Evolutionary conservation across 2,329 filamentous ascomycete genomes (phyloP).

Genomic region (Colletotrichum lupini): DNA sequence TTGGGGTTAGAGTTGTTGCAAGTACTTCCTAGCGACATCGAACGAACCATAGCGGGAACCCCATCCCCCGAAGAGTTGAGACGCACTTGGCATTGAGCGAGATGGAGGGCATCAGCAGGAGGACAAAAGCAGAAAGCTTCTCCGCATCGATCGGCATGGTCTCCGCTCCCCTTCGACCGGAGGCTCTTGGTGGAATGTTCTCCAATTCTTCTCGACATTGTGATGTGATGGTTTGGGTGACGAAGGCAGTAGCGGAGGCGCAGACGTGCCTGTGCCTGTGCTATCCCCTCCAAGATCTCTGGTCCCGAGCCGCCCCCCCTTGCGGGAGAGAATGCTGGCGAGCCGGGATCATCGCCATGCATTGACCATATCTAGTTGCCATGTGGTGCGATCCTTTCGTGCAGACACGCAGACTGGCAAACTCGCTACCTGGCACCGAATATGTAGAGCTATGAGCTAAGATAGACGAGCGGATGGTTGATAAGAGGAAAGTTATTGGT

Average conservation of each 20-base stretch:
- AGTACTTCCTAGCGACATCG: conserved; percentile 3
- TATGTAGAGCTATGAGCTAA: conserved; percentile 3
- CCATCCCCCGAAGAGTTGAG: conserved; percentile 9
- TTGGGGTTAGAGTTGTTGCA: not conserved
- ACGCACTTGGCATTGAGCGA: conserved; percentile 21
- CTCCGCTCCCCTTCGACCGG: conserved; percentile 33
- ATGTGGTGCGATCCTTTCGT: conserved; percentile 20
- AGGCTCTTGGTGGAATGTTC: conserved; percentile 2
- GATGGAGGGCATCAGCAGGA: conserved; percentile 11
- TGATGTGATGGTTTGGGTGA: not conserved
- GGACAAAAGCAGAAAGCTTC: conserved; percentile 33
- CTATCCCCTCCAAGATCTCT: conserved; percentile 20
- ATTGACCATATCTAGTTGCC: conserved; percentile 18
- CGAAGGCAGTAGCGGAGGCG: not conserved
- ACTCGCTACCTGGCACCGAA: not conserved
- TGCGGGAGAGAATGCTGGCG: conserved; percentile 14
- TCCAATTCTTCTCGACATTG: not conserved
- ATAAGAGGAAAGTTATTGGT: not conserved
- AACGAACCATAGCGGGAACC: conserved; percentile 10
- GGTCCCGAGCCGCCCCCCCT: conserved; percentile 21
- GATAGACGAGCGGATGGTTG: not conserved
- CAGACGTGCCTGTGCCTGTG: conserved; percentile 1
- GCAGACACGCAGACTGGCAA: not conserved
- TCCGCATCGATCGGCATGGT: conserved; percentile 35
- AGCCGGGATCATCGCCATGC: conserved; percentile 26